Percentiles rank a stretch among this genome's conserved stretches.
Evolutionary conservation across 176 grass and related monocot species (phyloP).

Genomic region (Juncus inflexus): DNA sequence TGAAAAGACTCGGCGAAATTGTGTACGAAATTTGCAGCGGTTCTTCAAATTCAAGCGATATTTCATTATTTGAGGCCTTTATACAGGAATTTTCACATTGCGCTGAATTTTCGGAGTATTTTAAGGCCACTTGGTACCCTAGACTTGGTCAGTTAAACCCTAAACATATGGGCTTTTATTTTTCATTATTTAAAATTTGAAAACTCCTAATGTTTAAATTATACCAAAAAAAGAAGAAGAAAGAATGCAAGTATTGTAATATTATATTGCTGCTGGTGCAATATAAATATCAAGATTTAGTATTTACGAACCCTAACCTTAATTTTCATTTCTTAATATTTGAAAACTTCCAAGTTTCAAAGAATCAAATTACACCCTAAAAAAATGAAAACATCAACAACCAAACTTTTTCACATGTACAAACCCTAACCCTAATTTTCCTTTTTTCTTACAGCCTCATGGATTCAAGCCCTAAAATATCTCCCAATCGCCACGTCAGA

Average conservation of each 20-base stretch:
- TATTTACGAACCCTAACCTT: slow-evolving; percentile 5
- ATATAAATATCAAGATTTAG: slow-evolving; percentile 8
- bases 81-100: slow-evolving; percentile 62
- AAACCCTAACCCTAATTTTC: slow-evolving; percentile 6
- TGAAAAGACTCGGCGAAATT: slow-evolving; percentile 49
- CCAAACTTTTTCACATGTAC: neutral
- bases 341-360: slow-evolving; percentile 8
- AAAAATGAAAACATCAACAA: neutral
- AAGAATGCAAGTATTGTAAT: too few relatives aligned
- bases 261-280: slow-evolving; percentile 16
- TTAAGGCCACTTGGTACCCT: slow-evolving; percentile 68
- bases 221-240: too few relatives aligned
- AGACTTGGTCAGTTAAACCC: slow-evolving; percentile 57
- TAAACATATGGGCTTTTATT: slow-evolving; percentile 7
- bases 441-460: slow-evolving; percentile 42
- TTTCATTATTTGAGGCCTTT: slow-evolving; percentile 63
- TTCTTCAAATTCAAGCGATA: slow-evolving; percentile 29
- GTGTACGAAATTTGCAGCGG: slow-evolving; percentile 56
- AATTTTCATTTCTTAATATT: slow-evolving; percentile 14
- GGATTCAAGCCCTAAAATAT: slow-evolving; percentile 54
- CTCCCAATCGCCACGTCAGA: slow-evolving; percentile 61
- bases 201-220: too few relatives aligned
- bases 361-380: neutral
- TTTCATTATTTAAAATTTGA: too few relatives aligned
- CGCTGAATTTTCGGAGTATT: slow-evolving; percentile 69